Evolutionary conservation across 116 monocot species (phyloP).

Genomic region (Posidonia oceanica): DNA sequence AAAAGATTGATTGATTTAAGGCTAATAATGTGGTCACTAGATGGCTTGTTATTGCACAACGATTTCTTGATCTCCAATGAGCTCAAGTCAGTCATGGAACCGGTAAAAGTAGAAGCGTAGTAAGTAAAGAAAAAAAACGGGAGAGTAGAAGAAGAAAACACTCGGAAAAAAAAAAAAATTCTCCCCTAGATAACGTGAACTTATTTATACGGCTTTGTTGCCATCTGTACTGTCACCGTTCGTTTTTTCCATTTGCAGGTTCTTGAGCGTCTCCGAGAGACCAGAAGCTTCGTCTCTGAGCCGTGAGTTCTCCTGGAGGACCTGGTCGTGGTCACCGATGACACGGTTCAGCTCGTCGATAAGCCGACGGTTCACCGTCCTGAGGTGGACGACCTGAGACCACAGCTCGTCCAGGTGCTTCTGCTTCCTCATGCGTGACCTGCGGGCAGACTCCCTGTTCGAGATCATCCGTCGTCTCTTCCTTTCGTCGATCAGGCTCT

Average conservation of each 20-base stretch:
- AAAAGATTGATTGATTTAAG: background rate
- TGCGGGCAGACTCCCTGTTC: conserved; percentile 74
- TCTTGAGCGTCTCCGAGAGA: conserved; percentile 28
- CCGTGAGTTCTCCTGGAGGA: conserved; percentile 35
- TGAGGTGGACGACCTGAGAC: conserved; percentile 37
- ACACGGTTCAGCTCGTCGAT: conserved; percentile 59
- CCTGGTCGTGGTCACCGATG: conserved; percentile 21
- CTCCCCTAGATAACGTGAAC: background rate
- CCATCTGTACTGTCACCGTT: background rate
- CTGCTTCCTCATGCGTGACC: conserved; percentile 87
- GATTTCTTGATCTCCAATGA: background rate
- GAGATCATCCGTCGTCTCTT: conserved; percentile 69
- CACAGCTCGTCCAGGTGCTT: conserved; percentile 63
- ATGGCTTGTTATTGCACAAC: background rate
- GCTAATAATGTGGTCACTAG: no score
- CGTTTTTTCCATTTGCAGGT: background rate
- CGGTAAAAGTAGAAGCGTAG: background rate
- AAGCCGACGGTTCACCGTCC: conserved; percentile 37
- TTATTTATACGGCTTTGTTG: background rate
- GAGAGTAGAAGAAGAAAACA: background rate
- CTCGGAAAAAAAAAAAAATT: background rate
- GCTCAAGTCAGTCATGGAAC: background rate
- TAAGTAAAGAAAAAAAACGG: no score
- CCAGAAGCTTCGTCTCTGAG: conserved; percentile 29
- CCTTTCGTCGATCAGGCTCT: conserved; percentile 13